Evolutionary conservation across 768 basidiomycete species (phyloP).

Genomic region (Infundibulicybe gibba): DNA sequence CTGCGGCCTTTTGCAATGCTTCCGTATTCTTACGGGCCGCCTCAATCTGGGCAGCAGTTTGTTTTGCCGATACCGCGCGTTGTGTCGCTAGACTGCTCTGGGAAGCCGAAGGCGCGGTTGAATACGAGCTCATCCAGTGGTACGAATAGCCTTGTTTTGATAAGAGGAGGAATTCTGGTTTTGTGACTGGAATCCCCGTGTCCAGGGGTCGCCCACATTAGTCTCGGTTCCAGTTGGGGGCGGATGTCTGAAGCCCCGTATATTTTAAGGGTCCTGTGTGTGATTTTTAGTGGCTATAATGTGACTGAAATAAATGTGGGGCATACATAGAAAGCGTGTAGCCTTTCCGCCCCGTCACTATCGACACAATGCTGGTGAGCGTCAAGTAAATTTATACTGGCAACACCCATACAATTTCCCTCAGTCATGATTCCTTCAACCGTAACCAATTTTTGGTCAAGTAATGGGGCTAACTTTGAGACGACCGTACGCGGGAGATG

Average conservation of each 20-base stretch:
- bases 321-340: constrained; percentile 66
- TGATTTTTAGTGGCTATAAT: not conserved
- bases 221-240: constrained; percentile 54
- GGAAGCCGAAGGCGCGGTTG: constrained; percentile 8
- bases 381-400: not conserved
- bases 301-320: not conserved
- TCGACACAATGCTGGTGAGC: too few species aligned
- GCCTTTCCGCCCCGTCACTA: constrained; percentile 35
- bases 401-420: constrained; percentile 57
- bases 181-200: constrained; percentile 50
- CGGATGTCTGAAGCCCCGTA: constrained; percentile 66
- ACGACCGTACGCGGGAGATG: constrained; percentile 68
- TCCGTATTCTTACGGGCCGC: constrained; percentile 44
- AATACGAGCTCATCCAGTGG: not conserved
- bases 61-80: constrained; percentile 12
- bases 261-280: constrained; percentile 59
- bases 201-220: constrained; percentile 74
- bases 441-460: constrained; percentile 59
- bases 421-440: constrained; percentile 70
- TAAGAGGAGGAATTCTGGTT: constrained; percentile 12
- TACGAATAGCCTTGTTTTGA: constrained; percentile 3
- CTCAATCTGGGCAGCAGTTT: constrained; percentile 36
- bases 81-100: constrained; percentile 13
- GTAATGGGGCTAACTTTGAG: constrained; percentile 58
- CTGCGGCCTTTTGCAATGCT: constrained; percentile 55